phyloP scores from a whole-genome alignment of 805 yeast genomes.

The Sporopachydermia lactativora region DNA sequence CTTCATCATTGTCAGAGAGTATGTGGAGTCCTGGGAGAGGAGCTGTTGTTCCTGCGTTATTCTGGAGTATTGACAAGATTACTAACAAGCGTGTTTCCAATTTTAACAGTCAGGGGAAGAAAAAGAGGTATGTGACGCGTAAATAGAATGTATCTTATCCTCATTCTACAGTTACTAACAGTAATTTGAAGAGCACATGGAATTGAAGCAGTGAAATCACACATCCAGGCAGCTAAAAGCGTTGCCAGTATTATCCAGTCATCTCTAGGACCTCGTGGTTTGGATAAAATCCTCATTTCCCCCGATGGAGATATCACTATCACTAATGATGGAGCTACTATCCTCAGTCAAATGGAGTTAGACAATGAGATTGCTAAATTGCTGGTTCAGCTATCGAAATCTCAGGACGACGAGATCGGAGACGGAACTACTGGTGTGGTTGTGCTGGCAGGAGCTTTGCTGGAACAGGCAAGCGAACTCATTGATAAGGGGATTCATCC shows the following conservation, averaged over 20 bases:
- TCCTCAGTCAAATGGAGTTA: slow-evolving; percentile 87
- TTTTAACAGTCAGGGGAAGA: slow-evolving; percentile 22
- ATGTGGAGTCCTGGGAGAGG: slow-evolving; percentile 20
- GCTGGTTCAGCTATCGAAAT: slow-evolving; percentile 77
- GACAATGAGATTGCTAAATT: slow-evolving; percentile 94
- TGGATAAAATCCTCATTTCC: slow-evolving; percentile 86
- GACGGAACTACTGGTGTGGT: slow-evolving; percentile 99
- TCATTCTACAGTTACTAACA: background rate
- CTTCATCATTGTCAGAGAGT: slow-evolving; percentile 89
- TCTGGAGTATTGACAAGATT: too few species aligned
- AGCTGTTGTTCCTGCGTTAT: too few species aligned
- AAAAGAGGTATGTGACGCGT: slow-evolving; percentile 15
- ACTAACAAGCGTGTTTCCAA: slow-evolving; percentile 2
- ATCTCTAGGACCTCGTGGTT: slow-evolving; percentile 95
- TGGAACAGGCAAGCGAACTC: slow-evolving; percentile 88
- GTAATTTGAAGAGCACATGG: slow-evolving; percentile 45
- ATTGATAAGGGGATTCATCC: slow-evolving; percentile 98
- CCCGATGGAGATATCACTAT: slow-evolving; percentile 98
- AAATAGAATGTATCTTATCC: background rate
- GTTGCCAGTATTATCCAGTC: slow-evolving; percentile 88
- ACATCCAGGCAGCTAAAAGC: slow-evolving; percentile 87
- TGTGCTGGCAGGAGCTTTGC: slow-evolving; percentile 84
- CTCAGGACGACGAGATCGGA: slow-evolving; percentile 97
- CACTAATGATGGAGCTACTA: slow-evolving; percentile 98
- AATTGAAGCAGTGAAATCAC: slow-evolving; percentile 67